Evolutionary conservation across 1,284 basidiomycete species (phyloP).

Genomic region (Moesziomyces sp.): DNA sequence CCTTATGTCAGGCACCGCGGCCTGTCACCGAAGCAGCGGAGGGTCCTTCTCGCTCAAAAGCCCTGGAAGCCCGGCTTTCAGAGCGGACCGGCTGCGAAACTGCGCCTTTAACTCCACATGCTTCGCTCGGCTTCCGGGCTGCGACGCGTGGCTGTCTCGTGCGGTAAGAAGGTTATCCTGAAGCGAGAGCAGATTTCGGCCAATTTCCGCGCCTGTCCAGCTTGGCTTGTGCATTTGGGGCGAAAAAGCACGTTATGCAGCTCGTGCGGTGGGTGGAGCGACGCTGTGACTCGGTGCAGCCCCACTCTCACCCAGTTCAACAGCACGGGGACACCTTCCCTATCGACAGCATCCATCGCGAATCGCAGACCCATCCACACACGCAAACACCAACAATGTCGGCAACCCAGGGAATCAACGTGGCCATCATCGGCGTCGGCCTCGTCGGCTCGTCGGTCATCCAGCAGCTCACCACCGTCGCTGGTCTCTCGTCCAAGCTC

Average conservation of each 20-base stretch:
- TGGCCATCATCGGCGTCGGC: conserved; percentile 65
- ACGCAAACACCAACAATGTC: conserved; percentile 25
- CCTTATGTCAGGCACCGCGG: conserved; percentile 36
- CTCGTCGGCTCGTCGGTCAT: conserved; percentile 66
- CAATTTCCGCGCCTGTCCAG: conserved; percentile 9
- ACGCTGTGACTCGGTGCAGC: conserved; percentile 11
- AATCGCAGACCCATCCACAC: neutral
- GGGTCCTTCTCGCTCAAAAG: no score
- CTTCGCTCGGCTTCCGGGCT: conserved; percentile 4
- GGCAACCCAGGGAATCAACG: conserved; percentile 52
- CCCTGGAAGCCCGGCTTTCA: conserved; percentile 19
- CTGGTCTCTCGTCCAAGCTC: conserved; percentile 46
- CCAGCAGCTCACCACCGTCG: conserved; percentile 56
- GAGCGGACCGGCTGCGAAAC: conserved; percentile 8
- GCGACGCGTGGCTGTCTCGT: conserved; percentile 7
- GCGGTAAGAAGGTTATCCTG: conserved; percentile 26
- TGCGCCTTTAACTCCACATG: conserved; percentile 20
- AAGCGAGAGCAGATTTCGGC: conserved; percentile 3
- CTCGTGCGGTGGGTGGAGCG: neutral
- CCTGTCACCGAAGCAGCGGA: conserved; percentile 6
- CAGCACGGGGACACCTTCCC: neutral
- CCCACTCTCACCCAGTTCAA: neutral
- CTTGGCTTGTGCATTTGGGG: conserved; percentile 21
- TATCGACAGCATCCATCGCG: neutral
- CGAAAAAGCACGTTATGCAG: conserved; percentile 21